Percentiles rank a stretch among this genome's conserved stretches.
Evolutionary conservation across 139 green algal species (phyloP).

Genomic region (Chlamydomonas sp.): DNA sequence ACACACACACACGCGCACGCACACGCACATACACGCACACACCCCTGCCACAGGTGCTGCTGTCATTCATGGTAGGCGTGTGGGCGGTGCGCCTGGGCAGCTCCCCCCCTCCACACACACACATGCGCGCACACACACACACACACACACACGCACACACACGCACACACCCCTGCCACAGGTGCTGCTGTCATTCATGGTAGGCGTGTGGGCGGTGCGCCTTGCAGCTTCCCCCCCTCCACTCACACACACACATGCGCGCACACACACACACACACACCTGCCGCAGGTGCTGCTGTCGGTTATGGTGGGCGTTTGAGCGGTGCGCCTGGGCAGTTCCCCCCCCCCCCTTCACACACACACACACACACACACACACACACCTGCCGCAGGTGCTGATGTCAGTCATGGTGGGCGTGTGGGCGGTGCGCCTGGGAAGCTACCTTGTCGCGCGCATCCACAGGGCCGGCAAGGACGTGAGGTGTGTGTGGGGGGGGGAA

Average conservation of each 20-base stretch:
- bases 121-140: not conserved
- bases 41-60: constrained; percentile 29
- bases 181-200: constrained; percentile 50
- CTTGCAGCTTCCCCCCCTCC: constrained; percentile 35
- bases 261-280: not conserved
- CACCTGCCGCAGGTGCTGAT: constrained; percentile 36
- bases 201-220: constrained; percentile 60
- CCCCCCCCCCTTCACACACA: not conserved
- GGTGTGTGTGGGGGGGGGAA: too few relatives aligned
- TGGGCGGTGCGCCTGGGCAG: constrained; percentile 67
- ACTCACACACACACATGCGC: not conserved
- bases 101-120: constrained; percentile 54
- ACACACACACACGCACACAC: not conserved
- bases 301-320: too few relatives aligned
- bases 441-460: constrained; percentile 3
- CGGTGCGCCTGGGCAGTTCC: too few relatives aligned
- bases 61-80: constrained; percentile 53
- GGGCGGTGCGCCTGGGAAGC: constrained; percentile 60
- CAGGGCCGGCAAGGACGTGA: constrained; percentile 9
- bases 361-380: too few relatives aligned
- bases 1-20: not conserved
- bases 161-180: constrained; percentile 14
- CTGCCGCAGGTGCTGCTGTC: too few relatives aligned
- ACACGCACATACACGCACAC: not conserved
- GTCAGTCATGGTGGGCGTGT: constrained; percentile 57